A percentile compares a stretch with the other conserved stretches of the same genome.
phyloP scores from a whole-genome alignment of 78 protist genomes.

The Pelomyxa schiedti region DNA sequence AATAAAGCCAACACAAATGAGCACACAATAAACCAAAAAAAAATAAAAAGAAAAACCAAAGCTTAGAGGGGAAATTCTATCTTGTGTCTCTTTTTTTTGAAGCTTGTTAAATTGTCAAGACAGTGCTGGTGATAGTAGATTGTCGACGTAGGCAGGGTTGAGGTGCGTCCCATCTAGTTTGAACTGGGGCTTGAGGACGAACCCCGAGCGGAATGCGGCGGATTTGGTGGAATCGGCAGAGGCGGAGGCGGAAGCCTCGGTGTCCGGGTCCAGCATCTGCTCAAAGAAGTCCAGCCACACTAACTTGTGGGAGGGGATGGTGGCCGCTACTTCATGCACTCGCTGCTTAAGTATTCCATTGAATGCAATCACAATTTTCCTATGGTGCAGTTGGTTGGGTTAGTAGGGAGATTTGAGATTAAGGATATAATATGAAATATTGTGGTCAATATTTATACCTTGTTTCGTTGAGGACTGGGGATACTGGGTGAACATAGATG shows the following conservation, averaged over 20 bases:
- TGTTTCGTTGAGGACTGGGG: slow-evolving; percentile 77
- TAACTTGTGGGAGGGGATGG: too few relatives aligned
- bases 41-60: too few relatives aligned
- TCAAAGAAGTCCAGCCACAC: too few relatives aligned
- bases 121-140: slow-evolving; percentile 13
- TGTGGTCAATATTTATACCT: neutral
- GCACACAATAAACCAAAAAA: too few relatives aligned
- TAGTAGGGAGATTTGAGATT: neutral
- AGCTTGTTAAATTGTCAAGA: too few relatives aligned
- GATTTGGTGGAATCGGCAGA: slow-evolving; percentile 26
- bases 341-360: neutral
- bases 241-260: too few relatives aligned
- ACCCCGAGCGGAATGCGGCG: slow-evolving; percentile 17
- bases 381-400: too few relatives aligned
- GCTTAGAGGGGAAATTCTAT: too few relatives aligned
- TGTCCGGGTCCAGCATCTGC: too few relatives aligned
- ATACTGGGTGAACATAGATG: slow-evolving; percentile 71
- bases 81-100: too few relatives aligned
- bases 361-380: neutral
- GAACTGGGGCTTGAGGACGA: slow-evolving; percentile 25
- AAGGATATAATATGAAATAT: neutral
- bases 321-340: neutral
- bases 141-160: slow-evolving; percentile 36
- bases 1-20: too few relatives aligned
- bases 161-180: slow-evolving; percentile 74